A percentile compares a stretch with the other conserved stretches of the same genome.
Conservation (phyloP, 139 green algal species). For the Chlorella sp. region DNA sequence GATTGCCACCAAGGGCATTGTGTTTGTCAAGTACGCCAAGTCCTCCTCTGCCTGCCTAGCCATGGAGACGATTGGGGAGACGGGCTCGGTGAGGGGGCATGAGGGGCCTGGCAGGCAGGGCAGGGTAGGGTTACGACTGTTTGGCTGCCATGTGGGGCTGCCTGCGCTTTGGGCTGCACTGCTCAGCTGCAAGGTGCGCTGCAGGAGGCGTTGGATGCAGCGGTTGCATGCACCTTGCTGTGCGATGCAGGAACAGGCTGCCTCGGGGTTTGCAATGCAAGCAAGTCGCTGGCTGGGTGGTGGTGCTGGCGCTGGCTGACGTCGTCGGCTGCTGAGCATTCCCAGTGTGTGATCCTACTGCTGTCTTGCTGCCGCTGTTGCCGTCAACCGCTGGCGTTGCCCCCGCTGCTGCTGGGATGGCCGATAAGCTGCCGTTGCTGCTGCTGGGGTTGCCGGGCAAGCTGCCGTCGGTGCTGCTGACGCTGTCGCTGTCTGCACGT, state of each 20-base stretch:
- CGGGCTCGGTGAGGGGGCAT: constrained; percentile 54
- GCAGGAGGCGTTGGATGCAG: neutral
- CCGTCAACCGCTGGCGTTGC: too few species aligned
- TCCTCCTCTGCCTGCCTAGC: constrained; percentile 77
- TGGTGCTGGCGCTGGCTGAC: too few species aligned
- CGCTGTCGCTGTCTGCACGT: too few species aligned
- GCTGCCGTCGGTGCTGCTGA: too few species aligned
- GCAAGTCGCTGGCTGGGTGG: too few species aligned
- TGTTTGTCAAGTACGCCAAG: constrained; percentile 89
- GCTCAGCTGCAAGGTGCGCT: neutral
- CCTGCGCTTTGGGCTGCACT: neutral
- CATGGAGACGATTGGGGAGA: constrained; percentile 74
- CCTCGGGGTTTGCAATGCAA: too few species aligned
- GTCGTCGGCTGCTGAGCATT: too few species aligned
- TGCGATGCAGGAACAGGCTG: neutral
- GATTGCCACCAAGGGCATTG: constrained; percentile 85
- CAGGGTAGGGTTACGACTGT: neutral
- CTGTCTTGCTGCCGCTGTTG: neutral
- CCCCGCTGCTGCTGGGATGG: neutral
- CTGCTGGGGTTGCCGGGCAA: neutral
- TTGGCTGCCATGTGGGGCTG: neutral
- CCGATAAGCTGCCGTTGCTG: too few species aligned
- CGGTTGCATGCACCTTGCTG: too few species aligned
- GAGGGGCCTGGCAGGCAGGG: neutral
- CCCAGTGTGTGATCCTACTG: neutral